phyloP scores from a whole-genome alignment of 148 eudicot species.

The Fagopyrum esculentum region DNA sequence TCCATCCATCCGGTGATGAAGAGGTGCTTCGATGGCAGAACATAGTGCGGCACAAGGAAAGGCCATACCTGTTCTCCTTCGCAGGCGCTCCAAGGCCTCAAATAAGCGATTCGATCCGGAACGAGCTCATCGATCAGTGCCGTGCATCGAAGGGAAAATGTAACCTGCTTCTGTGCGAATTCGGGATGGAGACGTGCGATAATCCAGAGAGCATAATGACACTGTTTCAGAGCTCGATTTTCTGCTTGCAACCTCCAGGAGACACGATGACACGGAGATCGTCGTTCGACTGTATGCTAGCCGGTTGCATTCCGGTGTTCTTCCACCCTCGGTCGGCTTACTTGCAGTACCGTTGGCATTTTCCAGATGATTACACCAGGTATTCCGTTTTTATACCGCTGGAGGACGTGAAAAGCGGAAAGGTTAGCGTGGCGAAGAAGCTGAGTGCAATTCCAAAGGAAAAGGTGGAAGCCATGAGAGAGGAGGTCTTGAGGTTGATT shows the following conservation, averaged over 20 bases:
- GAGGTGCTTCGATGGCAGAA: slow-evolving; percentile 53
- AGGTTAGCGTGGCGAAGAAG: slow-evolving; percentile 14
- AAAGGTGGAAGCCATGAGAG: slow-evolving; percentile 12
- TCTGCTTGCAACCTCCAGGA: slow-evolving; percentile 90
- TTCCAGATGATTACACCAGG: slow-evolving; percentile 56
- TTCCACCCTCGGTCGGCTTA: slow-evolving; percentile 86
- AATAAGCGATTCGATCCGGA: slow-evolving; percentile 63
- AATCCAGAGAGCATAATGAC: slow-evolving; percentile 74
- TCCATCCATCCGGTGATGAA: slow-evolving; percentile 61
- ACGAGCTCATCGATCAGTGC: slow-evolving; percentile 71
- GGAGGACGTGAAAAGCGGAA: slow-evolving; percentile 35
- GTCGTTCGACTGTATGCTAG: slow-evolving; percentile 87
- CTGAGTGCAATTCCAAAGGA: neutral
- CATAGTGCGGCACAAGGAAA: slow-evolving; percentile 25
- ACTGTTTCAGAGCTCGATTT: slow-evolving; percentile 85
- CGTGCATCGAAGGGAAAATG: slow-evolving; percentile 30
- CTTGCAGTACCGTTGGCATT: slow-evolving; percentile 83
- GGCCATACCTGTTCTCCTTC: slow-evolving; percentile 65
- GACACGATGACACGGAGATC: slow-evolving; percentile 93
- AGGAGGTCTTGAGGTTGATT: slow-evolving; percentile 11
- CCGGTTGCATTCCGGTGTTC: slow-evolving; percentile 96
- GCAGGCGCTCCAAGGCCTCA: slow-evolving; percentile 92
- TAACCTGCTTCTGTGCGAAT: slow-evolving; percentile 64
- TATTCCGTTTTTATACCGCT: slow-evolving; percentile 36
- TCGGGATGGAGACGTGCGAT: slow-evolving; percentile 66